These are phyloP conservation scores for Trichaptum fuscoviolaceum DNA, from an alignment of 768 basidiomycete genomes.

Conservation along the genomic window DNA sequence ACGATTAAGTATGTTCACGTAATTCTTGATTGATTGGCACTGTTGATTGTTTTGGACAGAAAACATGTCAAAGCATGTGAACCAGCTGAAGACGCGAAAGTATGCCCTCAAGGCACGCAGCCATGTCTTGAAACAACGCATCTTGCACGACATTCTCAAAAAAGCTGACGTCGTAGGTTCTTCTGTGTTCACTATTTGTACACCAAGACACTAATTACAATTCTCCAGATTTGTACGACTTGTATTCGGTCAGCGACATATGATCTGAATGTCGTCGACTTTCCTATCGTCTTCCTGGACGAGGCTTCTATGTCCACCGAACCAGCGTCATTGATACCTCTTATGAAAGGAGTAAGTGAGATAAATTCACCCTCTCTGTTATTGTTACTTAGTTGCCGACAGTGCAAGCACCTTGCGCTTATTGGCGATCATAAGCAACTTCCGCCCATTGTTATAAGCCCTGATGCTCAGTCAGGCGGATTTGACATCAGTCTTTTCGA, in stretches of 20 bases:
- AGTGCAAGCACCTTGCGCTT: conserved; percentile 80
- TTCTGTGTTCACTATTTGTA: conserved; percentile 7
- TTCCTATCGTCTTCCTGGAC: conserved; percentile 90
- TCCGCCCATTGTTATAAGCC: conserved; percentile 79
- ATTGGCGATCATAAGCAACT: conserved; percentile 98
- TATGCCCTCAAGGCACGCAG: conserved; percentile 33
- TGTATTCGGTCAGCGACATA: conserved; percentile 72
- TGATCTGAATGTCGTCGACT: conserved; percentile 69
- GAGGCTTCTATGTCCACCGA: conserved; percentile 98
- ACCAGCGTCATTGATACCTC: conserved; percentile 82
- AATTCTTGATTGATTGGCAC: not conserved
- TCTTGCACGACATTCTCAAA: conserved; percentile 58
- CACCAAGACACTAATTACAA: conserved; percentile 7
- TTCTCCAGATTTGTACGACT: conserved; percentile 72
- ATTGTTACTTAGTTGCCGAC: conserved; percentile 11
- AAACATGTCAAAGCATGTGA: not conserved
- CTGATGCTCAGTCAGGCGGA: conserved; percentile 67
- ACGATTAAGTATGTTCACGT: conserved; percentile 3
- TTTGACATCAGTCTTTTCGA: conserved; percentile 85
- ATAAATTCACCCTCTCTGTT: conserved; percentile 7
- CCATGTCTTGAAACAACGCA: conserved; percentile 53
- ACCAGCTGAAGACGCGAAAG: not conserved
- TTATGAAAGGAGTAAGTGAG: conserved; percentile 86
- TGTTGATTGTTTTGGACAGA: not conserved
- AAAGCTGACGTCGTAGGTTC: conserved; percentile 67